A percentile compares a stretch with the other conserved stretches of the same genome.
Evolutionary conservation across 495 filamentous ascomycete genomes (phyloP).

Genomic region (Choiromyces venosus): DNA sequence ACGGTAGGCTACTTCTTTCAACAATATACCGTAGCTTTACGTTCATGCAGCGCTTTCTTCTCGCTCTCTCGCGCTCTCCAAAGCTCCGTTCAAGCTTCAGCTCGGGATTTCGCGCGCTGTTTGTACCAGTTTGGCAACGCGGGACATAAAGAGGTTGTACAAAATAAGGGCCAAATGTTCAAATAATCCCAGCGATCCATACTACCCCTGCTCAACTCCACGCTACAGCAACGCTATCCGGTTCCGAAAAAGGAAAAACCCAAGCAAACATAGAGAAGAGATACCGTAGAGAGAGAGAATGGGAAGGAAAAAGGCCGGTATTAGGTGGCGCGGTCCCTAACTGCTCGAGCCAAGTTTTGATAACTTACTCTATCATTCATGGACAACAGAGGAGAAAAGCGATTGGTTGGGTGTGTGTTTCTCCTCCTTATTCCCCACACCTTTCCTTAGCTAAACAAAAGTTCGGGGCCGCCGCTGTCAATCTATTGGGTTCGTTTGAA

Average conservation of each 20-base stretch:
- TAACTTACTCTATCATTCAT: not conserved
- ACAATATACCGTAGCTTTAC: not conserved
- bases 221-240: not conserved
- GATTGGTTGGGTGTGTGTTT: not conserved
- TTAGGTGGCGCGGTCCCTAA: not conserved
- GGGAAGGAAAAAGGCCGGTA: not conserved
- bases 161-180: not conserved
- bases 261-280: not conserved
- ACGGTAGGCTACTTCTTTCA: not conserved
- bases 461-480: not conserved
- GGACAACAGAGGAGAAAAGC: not conserved
- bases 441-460: not conserved
- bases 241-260: not conserved
- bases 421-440: not conserved
- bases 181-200: not conserved
- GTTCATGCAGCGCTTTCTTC: not conserved
- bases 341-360: not conserved
- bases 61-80: not conserved
- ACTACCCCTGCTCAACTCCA: not conserved
- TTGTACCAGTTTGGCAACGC: not conserved
- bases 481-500: not conserved
- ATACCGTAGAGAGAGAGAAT: not conserved
- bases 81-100: not conserved
- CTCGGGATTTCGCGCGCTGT: not conserved
- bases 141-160: not conserved